Evolutionary conservation across 2,329 filamentous ascomycete genomes (phyloP), one percentile per base, ranked within the genome.

Genomic region (Monosporascus sp.): DNA sequence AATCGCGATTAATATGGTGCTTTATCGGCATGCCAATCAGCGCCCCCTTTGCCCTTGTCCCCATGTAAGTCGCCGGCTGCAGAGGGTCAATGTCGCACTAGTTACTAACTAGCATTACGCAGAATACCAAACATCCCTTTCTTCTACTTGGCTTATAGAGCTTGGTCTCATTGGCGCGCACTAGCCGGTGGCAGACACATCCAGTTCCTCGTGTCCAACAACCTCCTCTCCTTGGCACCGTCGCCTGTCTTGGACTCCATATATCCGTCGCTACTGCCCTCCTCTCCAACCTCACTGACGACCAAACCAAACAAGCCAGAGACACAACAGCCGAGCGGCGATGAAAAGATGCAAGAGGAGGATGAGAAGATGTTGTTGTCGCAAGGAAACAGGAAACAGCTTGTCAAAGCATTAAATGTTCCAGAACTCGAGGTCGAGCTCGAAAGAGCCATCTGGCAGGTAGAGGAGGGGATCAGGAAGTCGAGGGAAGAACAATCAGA

Each of bases 101-200:
- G 7, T 47, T 46, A 52, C 59, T 68, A 52, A 65, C 49, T 11
- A 45, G 5, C 22, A 17, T 45, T 22, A 20, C 45, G 14, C 37
- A 95, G 90, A 57, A 80, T 97, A 58, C 92, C 93, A 37, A 97
- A 99, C 68, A 77, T 99, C 14, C 94, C 94, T 19, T 97, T 97
- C 77, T 97, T 97, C 77, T 99, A 97, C 70, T 81, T 97, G 41
- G 84, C 83, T 19, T 99, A 95, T 74, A 83, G 94, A 59, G 88
- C 91, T 26, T 97, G 89, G 87, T 95, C 89, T 20, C 91, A 96
- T 71, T 96, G 89, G 84, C 83, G 87, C 74, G 94, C 94, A 51
- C 75, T 96, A 51, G 82, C 84, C 38, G 94, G 94, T 52, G 92
- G 91, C 20, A 88, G 85, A 64, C 89, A 97, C 68, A 75, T 97